phyloP scores from a whole-genome alignment of 345 rosid genomes.

The Turritis glabra region DNA sequence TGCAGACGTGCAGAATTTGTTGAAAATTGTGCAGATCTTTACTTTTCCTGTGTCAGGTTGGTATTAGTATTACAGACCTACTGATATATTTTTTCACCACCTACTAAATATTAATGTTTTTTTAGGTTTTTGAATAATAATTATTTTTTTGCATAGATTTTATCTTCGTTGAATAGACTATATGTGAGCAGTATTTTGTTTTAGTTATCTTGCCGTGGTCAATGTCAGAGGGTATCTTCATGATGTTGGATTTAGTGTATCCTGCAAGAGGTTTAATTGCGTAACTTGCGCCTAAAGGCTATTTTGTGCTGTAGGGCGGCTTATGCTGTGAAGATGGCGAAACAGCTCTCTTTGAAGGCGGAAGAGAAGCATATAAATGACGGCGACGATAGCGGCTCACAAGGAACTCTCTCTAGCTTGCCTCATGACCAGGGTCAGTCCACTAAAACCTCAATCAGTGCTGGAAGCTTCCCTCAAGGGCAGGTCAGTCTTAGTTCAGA shows the following conservation, averaged over 20 bases:
- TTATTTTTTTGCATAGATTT: neutral
- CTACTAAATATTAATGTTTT: slow-evolving; percentile 21
- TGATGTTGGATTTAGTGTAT: slow-evolving; percentile 18
- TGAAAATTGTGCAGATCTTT: slow-evolving; percentile 90
- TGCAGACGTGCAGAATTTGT: slow-evolving; percentile 93
- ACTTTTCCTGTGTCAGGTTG: slow-evolving; percentile 95
- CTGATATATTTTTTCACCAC: slow-evolving; percentile 20
- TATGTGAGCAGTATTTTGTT: slow-evolving; percentile 16
- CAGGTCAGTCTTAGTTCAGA: slow-evolving; percentile 88
- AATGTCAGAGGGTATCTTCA: slow-evolving; percentile 9
- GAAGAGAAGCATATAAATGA: slow-evolving; percentile 87
- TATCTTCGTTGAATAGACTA: neutral
- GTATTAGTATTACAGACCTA: slow-evolving; percentile 45
- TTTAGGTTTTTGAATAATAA: slow-evolving; percentile 1
- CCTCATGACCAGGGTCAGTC: slow-evolving; percentile 86
- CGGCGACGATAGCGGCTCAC: slow-evolving; percentile 75
- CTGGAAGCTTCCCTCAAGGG: slow-evolving; percentile 87
- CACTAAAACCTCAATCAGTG: slow-evolving; percentile 76
- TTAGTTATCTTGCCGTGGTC: slow-evolving; percentile 10
- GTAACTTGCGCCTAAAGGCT: slow-evolving; percentile 15
- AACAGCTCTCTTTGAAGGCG: slow-evolving; percentile 64
- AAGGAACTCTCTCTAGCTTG: slow-evolving; percentile 80
- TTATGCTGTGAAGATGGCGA: slow-evolving; percentile 84
- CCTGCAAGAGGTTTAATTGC: slow-evolving; percentile 7
- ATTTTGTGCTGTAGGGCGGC: slow-evolving; percentile 67